Evolutionary conservation across 768 basidiomycete genomes (phyloP).

Genomic region (Auriscalpium orientale): DNA sequence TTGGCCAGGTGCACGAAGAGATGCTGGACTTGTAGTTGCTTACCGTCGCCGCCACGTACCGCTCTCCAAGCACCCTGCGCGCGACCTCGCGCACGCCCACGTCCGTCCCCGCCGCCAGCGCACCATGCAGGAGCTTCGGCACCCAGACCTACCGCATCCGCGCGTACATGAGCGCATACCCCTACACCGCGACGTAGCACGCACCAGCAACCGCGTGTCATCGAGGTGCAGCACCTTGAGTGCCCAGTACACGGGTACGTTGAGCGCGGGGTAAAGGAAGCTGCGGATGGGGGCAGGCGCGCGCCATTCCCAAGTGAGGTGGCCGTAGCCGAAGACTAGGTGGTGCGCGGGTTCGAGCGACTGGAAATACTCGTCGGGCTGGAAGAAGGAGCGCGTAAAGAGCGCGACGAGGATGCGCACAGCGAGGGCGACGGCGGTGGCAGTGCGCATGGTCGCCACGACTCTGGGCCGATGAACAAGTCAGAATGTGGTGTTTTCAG

Average conservation of each 20-base stretch:
- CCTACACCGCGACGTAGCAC: slow-evolving; percentile 19
- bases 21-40: slow-evolving; percentile 24
- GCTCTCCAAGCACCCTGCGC: slow-evolving; percentile 44
- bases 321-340: slow-evolving; percentile 85
- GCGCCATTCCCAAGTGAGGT: slow-evolving; percentile 95
- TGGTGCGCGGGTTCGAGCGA: slow-evolving; percentile 87
- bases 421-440: slow-evolving; percentile 28
- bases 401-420: slow-evolving; percentile 59
- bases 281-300: slow-evolving; percentile 63
- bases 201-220: slow-evolving; percentile 51
- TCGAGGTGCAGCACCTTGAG: slow-evolving; percentile 54
- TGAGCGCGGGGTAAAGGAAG: slow-evolving; percentile 74
- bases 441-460: background rate
- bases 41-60: slow-evolving; percentile 56
- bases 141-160: slow-evolving; percentile 45
- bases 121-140: slow-evolving; percentile 73
- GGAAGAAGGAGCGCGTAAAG: slow-evolving; percentile 79
- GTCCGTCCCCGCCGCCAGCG: slow-evolving; percentile 76
- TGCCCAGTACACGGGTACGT: slow-evolving; percentile 69
- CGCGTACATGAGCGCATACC: background rate
- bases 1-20: background rate
- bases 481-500: too few relatives aligned
- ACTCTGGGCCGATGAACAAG: too few relatives aligned
- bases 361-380: slow-evolving; percentile 97
- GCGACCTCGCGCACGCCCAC: slow-evolving; percentile 63